phyloP scores from a whole-genome alignment of 2,329 filamentous ascomycete species.

The Colletotrichum simmondsii region DNA sequence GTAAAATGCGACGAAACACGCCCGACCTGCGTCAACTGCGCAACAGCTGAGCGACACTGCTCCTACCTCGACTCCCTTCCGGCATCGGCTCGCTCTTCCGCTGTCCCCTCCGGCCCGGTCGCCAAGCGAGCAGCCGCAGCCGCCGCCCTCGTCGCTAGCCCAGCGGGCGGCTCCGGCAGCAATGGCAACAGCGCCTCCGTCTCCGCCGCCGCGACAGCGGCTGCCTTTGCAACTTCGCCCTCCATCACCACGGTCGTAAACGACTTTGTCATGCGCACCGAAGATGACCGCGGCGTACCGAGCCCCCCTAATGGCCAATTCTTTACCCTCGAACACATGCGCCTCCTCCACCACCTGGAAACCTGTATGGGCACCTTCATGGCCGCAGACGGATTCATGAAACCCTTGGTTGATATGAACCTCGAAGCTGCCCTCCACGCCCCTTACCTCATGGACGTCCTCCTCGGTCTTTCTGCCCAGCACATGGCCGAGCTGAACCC shows the following conservation, averaged over 20 bases:
- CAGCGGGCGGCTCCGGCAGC: not conserved
- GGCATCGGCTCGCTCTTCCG: constrained; percentile 1
- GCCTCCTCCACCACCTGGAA: constrained; percentile 50
- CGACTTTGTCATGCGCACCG: constrained; percentile 17
- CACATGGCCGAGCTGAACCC: constrained; percentile 44
- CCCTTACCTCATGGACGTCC: constrained; percentile 51
- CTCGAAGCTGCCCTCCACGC: constrained; percentile 42
- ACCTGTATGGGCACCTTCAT: constrained; percentile 39
- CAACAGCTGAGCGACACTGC: constrained; percentile 48
- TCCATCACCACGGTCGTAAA: constrained; percentile 18
- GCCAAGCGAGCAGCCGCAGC: constrained; percentile 8
- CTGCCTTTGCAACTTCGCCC: not conserved
- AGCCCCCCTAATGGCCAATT: constrained; percentile 29
- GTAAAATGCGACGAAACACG: constrained; percentile 56
- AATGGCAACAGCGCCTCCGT: not conserved
- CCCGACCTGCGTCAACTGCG: constrained; percentile 53
- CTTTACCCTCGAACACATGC: constrained; percentile 51
- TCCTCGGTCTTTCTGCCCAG: constrained; percentile 50
- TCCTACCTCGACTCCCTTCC: constrained; percentile 40
- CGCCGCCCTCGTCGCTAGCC: constrained; percentile 3
- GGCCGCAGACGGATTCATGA: constrained; percentile 30
- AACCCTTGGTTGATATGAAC: constrained; percentile 44
- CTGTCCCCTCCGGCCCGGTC: not conserved
- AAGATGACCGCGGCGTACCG: constrained; percentile 8
- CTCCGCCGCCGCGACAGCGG: not conserved